These are phyloP conservation scores for Scheffersomyces segobiensis DNA, from an alignment of 1,139 yeast genomes.

Conservation along the genomic window DNA sequence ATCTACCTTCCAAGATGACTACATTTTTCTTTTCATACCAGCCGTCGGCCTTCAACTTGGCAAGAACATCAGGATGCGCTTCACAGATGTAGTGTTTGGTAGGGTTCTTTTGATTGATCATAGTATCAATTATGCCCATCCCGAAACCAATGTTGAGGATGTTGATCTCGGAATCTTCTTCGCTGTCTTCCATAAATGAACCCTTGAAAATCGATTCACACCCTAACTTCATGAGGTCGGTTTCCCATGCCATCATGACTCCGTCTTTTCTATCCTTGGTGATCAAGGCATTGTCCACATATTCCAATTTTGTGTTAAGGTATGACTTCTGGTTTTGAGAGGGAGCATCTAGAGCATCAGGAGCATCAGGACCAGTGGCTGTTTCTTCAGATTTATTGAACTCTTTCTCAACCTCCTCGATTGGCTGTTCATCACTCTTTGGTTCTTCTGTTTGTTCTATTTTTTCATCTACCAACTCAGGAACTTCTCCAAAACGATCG, in stretches of 20 bases:
- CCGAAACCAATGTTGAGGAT: slow-evolving; percentile 91
- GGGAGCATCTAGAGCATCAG: slow-evolving; percentile 43
- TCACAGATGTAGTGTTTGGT: slow-evolving; percentile 83
- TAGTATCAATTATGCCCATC: slow-evolving; percentile 89
- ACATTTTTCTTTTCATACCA: slow-evolving; percentile 82
- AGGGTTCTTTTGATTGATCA: slow-evolving; percentile 64
- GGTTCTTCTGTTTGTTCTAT: slow-evolving; percentile 14
- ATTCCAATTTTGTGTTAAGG: slow-evolving; percentile 65
- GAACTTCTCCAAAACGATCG: slow-evolving; percentile 11
- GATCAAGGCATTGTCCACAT: slow-evolving; percentile 67
- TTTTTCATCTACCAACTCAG: slow-evolving; percentile 12
- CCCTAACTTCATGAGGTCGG: slow-evolving; percentile 76
- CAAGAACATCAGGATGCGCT: slow-evolving; percentile 90
- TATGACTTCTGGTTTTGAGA: slow-evolving; percentile 68
- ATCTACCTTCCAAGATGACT: slow-evolving; percentile 76
- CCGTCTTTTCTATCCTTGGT: slow-evolving; percentile 81
- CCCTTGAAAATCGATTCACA: slow-evolving; percentile 65
- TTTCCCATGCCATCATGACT: slow-evolving; percentile 98
- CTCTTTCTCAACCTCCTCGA: slow-evolving; percentile 1
- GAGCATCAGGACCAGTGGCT: not conserved
- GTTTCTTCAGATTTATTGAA: slow-evolving; percentile 7
- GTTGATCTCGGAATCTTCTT: slow-evolving; percentile 42
- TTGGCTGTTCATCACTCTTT: slow-evolving; percentile 2
- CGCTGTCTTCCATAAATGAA: slow-evolving; percentile 22
- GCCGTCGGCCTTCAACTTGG: slow-evolving; percentile 68